phyloP scores from a whole-genome alignment of 768 basidiomycete genomes.

The Postia placenta region DNA sequence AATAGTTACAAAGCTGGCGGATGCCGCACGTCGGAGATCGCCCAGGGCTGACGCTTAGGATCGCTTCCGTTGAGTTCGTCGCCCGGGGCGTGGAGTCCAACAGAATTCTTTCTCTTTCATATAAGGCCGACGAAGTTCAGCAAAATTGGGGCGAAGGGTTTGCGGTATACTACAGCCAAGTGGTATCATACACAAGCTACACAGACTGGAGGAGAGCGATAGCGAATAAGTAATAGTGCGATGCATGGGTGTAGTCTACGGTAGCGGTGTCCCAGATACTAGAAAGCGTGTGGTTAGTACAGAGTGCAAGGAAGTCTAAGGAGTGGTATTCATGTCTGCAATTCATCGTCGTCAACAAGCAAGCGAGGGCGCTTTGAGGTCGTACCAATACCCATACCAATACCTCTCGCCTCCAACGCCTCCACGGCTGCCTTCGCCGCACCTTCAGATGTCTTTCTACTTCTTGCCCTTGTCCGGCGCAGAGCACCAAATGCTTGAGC shows the following conservation, averaged over 20 bases:
- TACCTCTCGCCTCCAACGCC: constrained; percentile 76
- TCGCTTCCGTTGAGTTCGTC: no score
- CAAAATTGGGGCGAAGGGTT: no score
- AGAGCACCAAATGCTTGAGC: constrained; percentile 85
- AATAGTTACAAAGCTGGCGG: no score
- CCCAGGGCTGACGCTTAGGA: no score
- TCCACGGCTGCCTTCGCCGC: constrained; percentile 73
- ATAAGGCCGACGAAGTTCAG: no score
- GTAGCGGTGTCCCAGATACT: constrained; percentile 3
- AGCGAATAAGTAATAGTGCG: constrained; percentile 9
- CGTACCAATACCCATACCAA: constrained; percentile 38
- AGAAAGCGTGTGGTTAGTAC: constrained; percentile 9
- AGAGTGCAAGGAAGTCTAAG: constrained; percentile 4
- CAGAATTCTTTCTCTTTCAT: no score
- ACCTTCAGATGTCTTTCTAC: constrained; percentile 68
- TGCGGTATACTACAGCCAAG: constrained; percentile 4
- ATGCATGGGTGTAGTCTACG: constrained; percentile 1
- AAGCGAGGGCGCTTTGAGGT: constrained; percentile 45
- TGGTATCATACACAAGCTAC: constrained; percentile 4
- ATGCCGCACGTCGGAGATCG: no score
- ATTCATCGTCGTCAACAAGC: constrained; percentile 43
- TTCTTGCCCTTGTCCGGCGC: constrained; percentile 68
- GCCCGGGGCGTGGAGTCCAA: no score
- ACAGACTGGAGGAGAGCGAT: constrained; percentile 4
- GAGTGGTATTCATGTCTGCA: constrained; percentile 13